phyloP scores from a whole-genome alignment of 1,284 basidiomycete genomes.

The Pholiota adiposa region DNA sequence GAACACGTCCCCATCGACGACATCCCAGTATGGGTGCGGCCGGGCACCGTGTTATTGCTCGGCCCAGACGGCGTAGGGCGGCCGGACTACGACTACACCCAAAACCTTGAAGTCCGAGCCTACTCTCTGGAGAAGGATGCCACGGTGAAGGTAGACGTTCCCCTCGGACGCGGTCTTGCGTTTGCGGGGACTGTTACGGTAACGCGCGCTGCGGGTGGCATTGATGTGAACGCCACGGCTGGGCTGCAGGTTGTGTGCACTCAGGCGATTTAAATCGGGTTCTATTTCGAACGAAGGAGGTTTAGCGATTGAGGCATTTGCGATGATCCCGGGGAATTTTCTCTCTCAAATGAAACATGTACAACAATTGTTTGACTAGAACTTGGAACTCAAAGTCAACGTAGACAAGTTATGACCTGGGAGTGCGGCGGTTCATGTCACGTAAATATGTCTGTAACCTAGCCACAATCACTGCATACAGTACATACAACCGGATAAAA shows the following conservation, averaged over 20 bases:
- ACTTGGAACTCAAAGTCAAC: no score
- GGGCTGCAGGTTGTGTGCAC: constrained; percentile 9
- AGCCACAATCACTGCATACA: not conserved
- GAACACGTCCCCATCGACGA: constrained; percentile 60
- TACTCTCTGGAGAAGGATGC: constrained; percentile 53
- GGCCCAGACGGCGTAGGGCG: constrained; percentile 57
- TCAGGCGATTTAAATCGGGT: constrained; percentile 2
- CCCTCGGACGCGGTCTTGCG: constrained; percentile 40
- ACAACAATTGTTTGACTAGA: not conserved
- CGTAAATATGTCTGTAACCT: not conserved
- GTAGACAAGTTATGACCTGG: no score
- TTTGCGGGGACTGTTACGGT: constrained; percentile 45
- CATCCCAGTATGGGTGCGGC: constrained; percentile 71
- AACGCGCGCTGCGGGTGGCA: constrained; percentile 28
- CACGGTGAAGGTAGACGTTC: constrained; percentile 46
- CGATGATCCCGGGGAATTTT: not conserved
- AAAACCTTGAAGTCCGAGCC: constrained; percentile 53
- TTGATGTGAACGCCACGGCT: constrained; percentile 17
- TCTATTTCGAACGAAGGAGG: not conserved
- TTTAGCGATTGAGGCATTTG: not conserved
- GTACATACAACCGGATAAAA: no score
- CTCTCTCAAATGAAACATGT: not conserved
- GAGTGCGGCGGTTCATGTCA: not conserved
- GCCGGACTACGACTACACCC: constrained; percentile 68
- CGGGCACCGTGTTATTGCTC: constrained; percentile 57